A percentile compares a stretch with the other conserved stretches of the same genome.
Evolutionary conservation across 208 protist genomes (phyloP).

Genomic region (Strigomonas culicis): DNA sequence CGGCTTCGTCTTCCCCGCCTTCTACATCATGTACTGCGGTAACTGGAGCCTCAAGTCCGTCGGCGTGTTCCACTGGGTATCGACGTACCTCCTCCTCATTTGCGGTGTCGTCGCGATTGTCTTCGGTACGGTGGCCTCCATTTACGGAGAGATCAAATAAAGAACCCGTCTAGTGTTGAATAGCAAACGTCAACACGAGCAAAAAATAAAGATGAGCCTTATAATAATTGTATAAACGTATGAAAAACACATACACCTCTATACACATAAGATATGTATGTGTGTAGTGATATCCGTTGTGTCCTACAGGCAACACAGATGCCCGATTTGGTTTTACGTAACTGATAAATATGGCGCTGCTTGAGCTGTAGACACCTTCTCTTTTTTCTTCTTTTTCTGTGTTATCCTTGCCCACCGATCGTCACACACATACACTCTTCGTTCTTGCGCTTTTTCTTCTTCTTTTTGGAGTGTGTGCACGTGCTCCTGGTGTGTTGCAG

Average conservation of each 20-base stretch:
- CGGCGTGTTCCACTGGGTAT: constrained; percentile 63
- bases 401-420: too few species aligned
- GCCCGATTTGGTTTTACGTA: too few species aligned
- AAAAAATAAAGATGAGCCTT: neutral
- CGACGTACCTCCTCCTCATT: constrained; percentile 74
- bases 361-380: too few species aligned
- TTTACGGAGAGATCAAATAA: constrained; percentile 47
- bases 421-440: too few species aligned
- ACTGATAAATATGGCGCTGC: too few species aligned
- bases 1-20: constrained; percentile 80
- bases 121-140: constrained; percentile 57
- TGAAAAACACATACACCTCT: neutral
- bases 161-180: neutral
- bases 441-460: constrained; percentile 12
- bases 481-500: neutral
- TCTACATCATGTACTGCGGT: constrained; percentile 81
- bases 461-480: constrained; percentile 11
- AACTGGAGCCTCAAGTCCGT: constrained; percentile 49
- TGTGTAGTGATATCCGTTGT: too few species aligned
- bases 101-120: constrained; percentile 60
- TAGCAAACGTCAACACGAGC: neutral
- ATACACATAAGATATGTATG: too few species aligned
- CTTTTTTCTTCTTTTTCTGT: too few species aligned
- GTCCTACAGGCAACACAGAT: too few species aligned
- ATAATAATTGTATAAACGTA: neutral